Base-by-base conservation (phyloP, 768 basidiomycete genomes). In the Collybiopsis luxurians region DNA sequence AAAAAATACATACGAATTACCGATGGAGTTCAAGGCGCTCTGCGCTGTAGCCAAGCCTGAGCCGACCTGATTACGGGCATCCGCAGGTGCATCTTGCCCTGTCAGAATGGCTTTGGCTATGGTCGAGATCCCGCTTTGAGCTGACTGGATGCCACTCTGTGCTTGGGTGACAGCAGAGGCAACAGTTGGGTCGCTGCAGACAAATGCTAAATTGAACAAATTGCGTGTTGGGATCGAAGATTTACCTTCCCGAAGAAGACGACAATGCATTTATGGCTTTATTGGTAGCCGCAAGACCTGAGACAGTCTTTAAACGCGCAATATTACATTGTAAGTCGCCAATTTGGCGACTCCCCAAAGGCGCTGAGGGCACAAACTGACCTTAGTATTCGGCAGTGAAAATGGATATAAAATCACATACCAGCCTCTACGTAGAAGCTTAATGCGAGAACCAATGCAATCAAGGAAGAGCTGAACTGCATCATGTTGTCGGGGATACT, bases 311-410 rank as follows among this genome's bases (percentile, higher is more conserved):
- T 34, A 68, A 49, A 50, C 71, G 67, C 51, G 66, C 66, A 53
- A 72, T 23, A 62, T 72, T 72, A 65, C 71, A 72, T 30, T 62
- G 50, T 15, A 72, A 46, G 62, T 66, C 57, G 31, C 71, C 71
- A 26, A 70, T 45, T 60, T 69, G 68, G 47, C 71, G 71, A 44
- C 43, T 34, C 5, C 31, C 31, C 31, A 34, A 34, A 21, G 48
- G 24, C 27, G 44, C 13, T 36, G 2, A 10, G 23, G 26, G 7
- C 15, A 21, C 4, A 34, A 40, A 6, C 5, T 34, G 31, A 6
- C 5, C 13, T 34, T 6, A 34, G 6, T 34, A 34, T 34, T 13
- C 5, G 31, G n/a, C n/a, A 34, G 31, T 13, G 5, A 13, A 34
- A 34, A 13, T 5, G 31, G 13, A 6, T 5, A 34, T 5, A 34